Base-by-base conservation (phyloP, 768 basidiomycete species). In the Xanthoconium purpureum region DNA sequence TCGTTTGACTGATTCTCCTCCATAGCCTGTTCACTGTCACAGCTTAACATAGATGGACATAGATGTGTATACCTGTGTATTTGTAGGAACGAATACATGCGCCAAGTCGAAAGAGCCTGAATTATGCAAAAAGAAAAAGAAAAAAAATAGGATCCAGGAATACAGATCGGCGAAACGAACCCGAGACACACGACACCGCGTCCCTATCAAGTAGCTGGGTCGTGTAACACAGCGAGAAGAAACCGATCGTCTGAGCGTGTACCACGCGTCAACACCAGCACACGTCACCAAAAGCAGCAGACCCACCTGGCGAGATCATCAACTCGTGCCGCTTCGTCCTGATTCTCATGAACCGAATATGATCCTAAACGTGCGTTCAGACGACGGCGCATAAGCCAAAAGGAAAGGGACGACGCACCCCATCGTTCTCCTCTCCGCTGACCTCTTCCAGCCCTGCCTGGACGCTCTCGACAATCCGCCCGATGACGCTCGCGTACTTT, bases 301-400 rank as follows among this genome's bases (percentile, higher is more conserved):
- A 74, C 87, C 30, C 51, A 92, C 94, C 90, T 54, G 94, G 94
- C 3, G 94, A 91, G 57, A 97, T 94, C 88, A 97, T 90, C 55
- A 97, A 77, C 67, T 96, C 94, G 70, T 97, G 94, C 50, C 89
- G 81, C 68, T 84, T 91, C 56, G 94, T 96, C 47, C 94, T 83
- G 74, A 96, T 93, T 55, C 94, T 77, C 83, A 97, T 85, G 65
- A 96, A 91, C 57, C 84, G 82, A 44, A 96, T 79, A 28, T 91
- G 88, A 67, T 95, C 94, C 92, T 95, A 61, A 52, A 11, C 29
- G 24, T 11, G 5, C 13, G 35, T 30, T 14, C 20, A 11, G 12
- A 6, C 32, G 37, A 54, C 37, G 14, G 37, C 37, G 14, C 6
- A 35, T 2, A 24, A 24, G 24, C 24, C 10, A 13, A 28, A 35